phyloP scores from a whole-genome alignment of 176 grass and related monocot species.

The Ensete ventricosum region DNA sequence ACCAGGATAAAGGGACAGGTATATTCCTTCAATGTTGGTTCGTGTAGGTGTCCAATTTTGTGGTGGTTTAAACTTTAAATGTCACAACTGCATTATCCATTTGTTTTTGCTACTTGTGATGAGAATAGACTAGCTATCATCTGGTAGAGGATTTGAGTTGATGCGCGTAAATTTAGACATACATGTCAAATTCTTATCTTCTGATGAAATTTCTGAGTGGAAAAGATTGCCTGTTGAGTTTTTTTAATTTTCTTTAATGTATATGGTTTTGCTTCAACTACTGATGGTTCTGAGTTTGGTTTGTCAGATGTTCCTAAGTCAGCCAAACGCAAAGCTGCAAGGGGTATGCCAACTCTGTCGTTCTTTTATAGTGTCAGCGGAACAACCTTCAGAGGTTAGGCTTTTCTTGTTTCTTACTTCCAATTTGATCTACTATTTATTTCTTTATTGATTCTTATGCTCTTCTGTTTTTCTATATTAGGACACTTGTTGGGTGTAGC shows the following conservation, averaged over 20 bases:
- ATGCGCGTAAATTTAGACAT: no score
- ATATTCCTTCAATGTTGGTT: no score
- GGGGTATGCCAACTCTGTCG: conserved; percentile 50
- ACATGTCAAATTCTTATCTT: no score
- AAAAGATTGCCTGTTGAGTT: no score
- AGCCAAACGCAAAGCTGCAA: conserved; percentile 66
- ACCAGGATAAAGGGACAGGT: no score
- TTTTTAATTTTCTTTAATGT: not conserved
- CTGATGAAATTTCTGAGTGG: no score
- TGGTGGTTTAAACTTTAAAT: no score
- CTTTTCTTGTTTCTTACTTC: not conserved
- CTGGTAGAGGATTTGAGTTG: no score
- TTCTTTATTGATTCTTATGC: not conserved
- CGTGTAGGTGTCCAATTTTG: no score
- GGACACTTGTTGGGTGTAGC: conserved; percentile 71
- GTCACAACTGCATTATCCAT: no score
- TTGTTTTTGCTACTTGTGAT: no score
- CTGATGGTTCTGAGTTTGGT: not conserved
- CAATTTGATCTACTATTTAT: not conserved
- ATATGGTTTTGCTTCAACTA: not conserved
- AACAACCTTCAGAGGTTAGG: conserved; percentile 78
- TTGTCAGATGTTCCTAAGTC: conserved; percentile 77
- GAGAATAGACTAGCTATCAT: no score
- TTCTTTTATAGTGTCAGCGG: conserved; percentile 61
- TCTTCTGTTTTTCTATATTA: conserved; percentile 28